Evolutionary conservation across 192 early-diverging fungal genomes (phyloP).

Genomic region (Pilaira anomala): DNA sequence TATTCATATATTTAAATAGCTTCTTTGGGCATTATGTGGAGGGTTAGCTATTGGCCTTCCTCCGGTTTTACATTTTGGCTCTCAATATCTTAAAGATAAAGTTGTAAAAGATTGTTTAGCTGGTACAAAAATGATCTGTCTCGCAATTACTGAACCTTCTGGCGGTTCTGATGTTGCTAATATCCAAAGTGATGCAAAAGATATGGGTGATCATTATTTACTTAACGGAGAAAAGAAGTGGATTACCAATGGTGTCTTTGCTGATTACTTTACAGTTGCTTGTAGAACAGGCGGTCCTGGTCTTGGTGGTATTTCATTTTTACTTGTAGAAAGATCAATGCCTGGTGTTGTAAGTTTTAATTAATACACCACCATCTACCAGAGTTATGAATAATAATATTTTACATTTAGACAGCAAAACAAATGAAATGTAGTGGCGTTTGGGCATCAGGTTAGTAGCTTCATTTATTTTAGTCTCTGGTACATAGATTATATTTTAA

Average conservation of each 20-base stretch:
- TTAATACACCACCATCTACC: too few relatives aligned
- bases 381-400: too few relatives aligned
- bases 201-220: conserved; percentile 69
- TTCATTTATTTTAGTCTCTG: too few relatives aligned
- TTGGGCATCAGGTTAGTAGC: conserved; percentile 58
- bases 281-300: conserved; percentile 73
- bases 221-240: conserved; percentile 88
- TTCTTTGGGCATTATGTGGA: conserved; percentile 20
- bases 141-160: conserved; percentile 76
- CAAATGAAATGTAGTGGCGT: conserved; percentile 83
- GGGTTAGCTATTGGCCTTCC: conserved; percentile 74
- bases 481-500: too few relatives aligned
- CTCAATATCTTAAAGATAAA: conserved; percentile 63
- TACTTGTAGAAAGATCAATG: conserved; percentile 72
- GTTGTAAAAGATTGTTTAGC: conserved; percentile 61
- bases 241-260: conserved; percentile 81
- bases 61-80: conserved; percentile 68
- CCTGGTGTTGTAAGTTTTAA: conserved; percentile 55
- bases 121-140: conserved; percentile 78
- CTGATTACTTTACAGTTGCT: conserved; percentile 80
- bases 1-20: conserved; percentile 2
- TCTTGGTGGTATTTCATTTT: conserved; percentile 71
- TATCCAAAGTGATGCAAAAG: conserved; percentile 62
- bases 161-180: conserved; percentile 75
- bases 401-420: conserved; percentile 43